These are phyloP conservation scores for Aureobasidium vineae DNA, from an alignment of 2,329 filamentous ascomycete genomes.

Conservation along the genomic window DNA sequence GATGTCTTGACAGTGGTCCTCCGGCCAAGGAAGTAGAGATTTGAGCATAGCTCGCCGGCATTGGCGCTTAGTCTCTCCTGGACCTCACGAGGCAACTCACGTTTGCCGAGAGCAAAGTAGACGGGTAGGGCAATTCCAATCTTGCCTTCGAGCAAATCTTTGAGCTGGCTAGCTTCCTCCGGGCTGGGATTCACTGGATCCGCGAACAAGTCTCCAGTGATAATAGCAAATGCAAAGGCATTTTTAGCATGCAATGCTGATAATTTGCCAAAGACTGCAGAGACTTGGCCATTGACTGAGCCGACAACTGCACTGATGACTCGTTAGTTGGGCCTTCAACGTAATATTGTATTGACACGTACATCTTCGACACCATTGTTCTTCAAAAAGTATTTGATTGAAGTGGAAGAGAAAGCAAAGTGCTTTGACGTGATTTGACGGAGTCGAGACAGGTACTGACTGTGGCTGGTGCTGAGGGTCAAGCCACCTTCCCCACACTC, in stretches of 20 bases:
- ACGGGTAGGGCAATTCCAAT: slow-evolving; percentile 75
- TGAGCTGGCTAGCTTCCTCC: slow-evolving; percentile 52
- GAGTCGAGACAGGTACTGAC: background rate
- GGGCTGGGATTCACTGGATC: slow-evolving; percentile 48
- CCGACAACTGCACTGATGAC: slow-evolving; percentile 71
- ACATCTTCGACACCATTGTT: slow-evolving; percentile 58
- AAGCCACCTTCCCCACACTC: slow-evolving; percentile 1
- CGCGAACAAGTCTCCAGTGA: slow-evolving; percentile 80
- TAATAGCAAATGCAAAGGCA: slow-evolving; percentile 78
- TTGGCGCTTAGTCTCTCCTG: slow-evolving; percentile 70
- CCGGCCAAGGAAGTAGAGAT: slow-evolving; percentile 86
- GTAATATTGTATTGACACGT: slow-evolving; percentile 31
- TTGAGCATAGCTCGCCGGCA: slow-evolving; percentile 73
- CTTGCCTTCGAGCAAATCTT: slow-evolving; percentile 67
- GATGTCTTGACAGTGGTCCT: slow-evolving; percentile 84
- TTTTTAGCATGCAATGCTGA: slow-evolving; percentile 81
- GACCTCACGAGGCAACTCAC: slow-evolving; percentile 67
- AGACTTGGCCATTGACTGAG: slow-evolving; percentile 74
- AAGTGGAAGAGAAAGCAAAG: background rate
- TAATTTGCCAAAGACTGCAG: slow-evolving; percentile 75
- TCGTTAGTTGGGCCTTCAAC: background rate
- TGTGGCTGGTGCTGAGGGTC: background rate
- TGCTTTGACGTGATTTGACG: background rate
- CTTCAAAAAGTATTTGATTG: too few relatives aligned
- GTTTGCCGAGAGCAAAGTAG: slow-evolving; percentile 82